Base-by-base conservation (phyloP, 1,284 basidiomycete genomes). In the Cutaneotrichosporon sp. region DNA sequence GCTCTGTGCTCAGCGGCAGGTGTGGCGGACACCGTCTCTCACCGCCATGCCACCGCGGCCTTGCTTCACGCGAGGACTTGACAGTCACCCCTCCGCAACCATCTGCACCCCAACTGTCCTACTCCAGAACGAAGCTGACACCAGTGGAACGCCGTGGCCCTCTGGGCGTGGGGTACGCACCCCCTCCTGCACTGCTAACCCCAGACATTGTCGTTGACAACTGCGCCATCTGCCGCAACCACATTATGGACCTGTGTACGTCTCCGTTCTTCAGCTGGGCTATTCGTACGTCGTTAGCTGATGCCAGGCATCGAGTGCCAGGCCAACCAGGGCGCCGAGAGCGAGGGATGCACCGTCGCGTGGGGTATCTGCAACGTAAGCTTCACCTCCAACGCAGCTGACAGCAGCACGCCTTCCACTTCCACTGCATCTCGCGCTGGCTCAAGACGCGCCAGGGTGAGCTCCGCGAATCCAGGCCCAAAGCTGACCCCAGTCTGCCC, bases 341-440 rank as follows among this genome's bases (percentile, higher is more conserved):
- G 88, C 70, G 95, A 98, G 74, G 75, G 98, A 74, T 99, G 97
- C 76, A 98, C 95, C 62, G 95, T 97, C 5, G 97, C 97, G 1
- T 99, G 95, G 95, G 95, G 95, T 64, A 95, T 95, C 63, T 99
- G 95, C 81, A 99, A 99, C 80, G 95, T 97, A 73, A 20, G 53
- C 22, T 31, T 6, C 5, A 13, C 36, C 11, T n/a, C n/a, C n/a
- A n/a, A 29, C n/a, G n/a, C n/a, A n/a, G 22, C 58, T 59, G 24
- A 60, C 52, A 43, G 1, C 73, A 98, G 95, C 95, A 99, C 78
- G 95, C 95, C 5, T 99, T 99, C 86, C 95, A 99, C 82, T 99
- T 99, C 82, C 95, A 99, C 81, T 99, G 95, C 81, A 99, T 99
- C 77, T 97, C 95, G 22, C 88, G 97, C 56, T 99, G 97, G 97